Evolutionary conservation across 371 early-diverging fungal genomes (phyloP).

Genomic region (Batrachochytrium dendrobatidis): DNA sequence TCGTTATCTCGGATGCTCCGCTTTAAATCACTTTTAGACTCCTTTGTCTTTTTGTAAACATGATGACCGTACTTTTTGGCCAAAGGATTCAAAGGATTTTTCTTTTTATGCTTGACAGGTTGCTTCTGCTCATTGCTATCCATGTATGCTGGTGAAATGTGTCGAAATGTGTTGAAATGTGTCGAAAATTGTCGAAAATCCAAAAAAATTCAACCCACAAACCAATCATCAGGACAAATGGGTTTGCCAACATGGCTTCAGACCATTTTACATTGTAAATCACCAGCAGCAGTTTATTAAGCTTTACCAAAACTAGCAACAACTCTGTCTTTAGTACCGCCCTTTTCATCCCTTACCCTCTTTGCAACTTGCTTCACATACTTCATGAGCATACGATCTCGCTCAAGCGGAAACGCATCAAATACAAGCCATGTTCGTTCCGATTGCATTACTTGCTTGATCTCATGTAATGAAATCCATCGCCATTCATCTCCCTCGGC

Average conservation of each 20-base stretch:
- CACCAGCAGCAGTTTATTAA: too few species aligned
- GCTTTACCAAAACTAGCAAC: too few species aligned
- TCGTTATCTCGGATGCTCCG: slow-evolving; percentile 30
- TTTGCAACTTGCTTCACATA: slow-evolving; percentile 21
- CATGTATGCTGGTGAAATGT: neutral
- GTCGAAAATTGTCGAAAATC: neutral
- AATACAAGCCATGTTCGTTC: slow-evolving; percentile 32
- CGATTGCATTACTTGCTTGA: slow-evolving; percentile 30
- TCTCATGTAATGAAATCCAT: slow-evolving; percentile 28
- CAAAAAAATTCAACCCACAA: neutral
- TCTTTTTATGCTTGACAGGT: neutral
- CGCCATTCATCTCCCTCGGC: slow-evolving; percentile 28
- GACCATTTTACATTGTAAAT: too few species aligned
- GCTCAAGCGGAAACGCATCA: slow-evolving; percentile 19
- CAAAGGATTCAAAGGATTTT: slow-evolving; percentile 9
- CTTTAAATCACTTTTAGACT: slow-evolving; percentile 9
- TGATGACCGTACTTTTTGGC: slow-evolving; percentile 23
- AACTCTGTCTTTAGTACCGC: slow-evolving; percentile 30
- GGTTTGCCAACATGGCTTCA: too few species aligned
- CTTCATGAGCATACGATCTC: slow-evolving; percentile 29
- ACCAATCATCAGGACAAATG: too few species aligned
- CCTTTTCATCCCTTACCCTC: slow-evolving; percentile 22
- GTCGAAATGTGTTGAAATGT: neutral
- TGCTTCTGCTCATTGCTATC: neutral
- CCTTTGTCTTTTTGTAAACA: slow-evolving; percentile 4